phyloP scores from a whole-genome alignment of 768 basidiomycete genomes.

The Scleroderma bovista region DNA sequence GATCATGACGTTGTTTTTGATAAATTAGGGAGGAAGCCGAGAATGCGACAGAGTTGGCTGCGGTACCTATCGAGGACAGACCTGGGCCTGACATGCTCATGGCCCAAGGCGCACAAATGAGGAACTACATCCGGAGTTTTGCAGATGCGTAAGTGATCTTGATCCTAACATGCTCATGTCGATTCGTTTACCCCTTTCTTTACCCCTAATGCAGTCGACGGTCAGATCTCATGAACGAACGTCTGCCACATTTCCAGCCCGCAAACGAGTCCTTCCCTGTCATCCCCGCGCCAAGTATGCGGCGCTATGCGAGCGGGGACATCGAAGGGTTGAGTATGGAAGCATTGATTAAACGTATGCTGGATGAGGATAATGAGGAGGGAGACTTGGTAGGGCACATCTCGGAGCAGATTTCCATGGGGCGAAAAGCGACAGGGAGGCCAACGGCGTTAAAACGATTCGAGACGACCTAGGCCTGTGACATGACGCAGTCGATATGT shows the following conservation, averaged over 20 bases:
- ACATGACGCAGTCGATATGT: background rate
- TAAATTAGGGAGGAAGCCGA: constrained; percentile 75
- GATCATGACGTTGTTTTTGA: background rate
- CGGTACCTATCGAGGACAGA: constrained; percentile 32
- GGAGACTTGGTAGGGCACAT: constrained; percentile 52
- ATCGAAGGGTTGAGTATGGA: constrained; percentile 54
- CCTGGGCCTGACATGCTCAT: constrained; percentile 51
- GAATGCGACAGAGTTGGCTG: constrained; percentile 61
- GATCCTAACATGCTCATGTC: background rate
- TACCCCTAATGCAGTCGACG: constrained; percentile 45
- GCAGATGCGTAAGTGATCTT: constrained; percentile 61
- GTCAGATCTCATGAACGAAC: constrained; percentile 70
- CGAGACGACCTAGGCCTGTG: constrained; percentile 43
- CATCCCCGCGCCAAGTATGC: constrained; percentile 63
- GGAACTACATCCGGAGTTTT: constrained; percentile 61
- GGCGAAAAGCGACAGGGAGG: constrained; percentile 38
- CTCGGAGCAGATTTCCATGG: constrained; percentile 58
- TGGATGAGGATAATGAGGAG: constrained; percentile 54
- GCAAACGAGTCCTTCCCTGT: constrained; percentile 30
- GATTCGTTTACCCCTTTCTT: background rate
- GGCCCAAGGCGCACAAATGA: constrained; percentile 55
- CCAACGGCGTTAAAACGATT: constrained; percentile 57
- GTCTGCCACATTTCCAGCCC: constrained; percentile 54
- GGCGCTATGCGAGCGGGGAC: constrained; percentile 35
- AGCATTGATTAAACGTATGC: constrained; percentile 52